A percentile compares a stretch with the other conserved stretches of the same genome.
Conservation (phyloP, 164 flowering plant genomes). For the Kingdonia uniflora region DNA sequence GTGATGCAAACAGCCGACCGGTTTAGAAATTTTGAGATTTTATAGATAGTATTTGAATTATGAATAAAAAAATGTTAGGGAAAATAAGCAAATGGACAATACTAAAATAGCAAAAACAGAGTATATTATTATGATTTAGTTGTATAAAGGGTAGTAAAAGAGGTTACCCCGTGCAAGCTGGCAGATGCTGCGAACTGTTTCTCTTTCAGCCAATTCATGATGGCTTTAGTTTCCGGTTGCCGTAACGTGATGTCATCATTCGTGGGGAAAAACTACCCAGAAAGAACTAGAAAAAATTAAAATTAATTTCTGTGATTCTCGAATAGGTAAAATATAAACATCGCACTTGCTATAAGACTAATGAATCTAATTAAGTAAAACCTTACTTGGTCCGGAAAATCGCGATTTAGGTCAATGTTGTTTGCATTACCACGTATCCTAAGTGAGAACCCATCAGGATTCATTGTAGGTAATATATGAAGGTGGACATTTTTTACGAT, state of each 20-base stretch:
- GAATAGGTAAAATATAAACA: slow-evolving; percentile 1
- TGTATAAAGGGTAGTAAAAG: not conserved
- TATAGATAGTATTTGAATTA: too few species aligned
- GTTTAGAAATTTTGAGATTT: too few species aligned
- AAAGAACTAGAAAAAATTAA: not conserved
- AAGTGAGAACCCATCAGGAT: slow-evolving; percentile 87
- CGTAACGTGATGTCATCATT: slow-evolving; percentile 49
- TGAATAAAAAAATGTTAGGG: too few species aligned
- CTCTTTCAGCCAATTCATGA: slow-evolving; percentile 73
- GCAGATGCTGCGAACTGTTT: slow-evolving; percentile 83
- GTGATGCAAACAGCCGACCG: too few species aligned
- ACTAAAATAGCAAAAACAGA: too few species aligned
- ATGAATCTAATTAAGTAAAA: too few species aligned
- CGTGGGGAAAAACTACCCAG: slow-evolving; percentile 50
- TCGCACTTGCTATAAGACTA: not conserved
- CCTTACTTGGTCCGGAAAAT: slow-evolving; percentile 93
- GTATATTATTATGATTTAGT: too few species aligned
- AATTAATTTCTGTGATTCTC: slow-evolving; percentile 1
- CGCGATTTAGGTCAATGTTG: slow-evolving; percentile 82
- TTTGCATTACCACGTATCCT: slow-evolving; percentile 82
- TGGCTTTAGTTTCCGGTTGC: slow-evolving; percentile 95
- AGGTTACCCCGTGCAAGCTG: slow-evolving; percentile 89
- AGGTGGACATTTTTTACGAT: slow-evolving; percentile 74
- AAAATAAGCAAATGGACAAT: too few species aligned
- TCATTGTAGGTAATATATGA: slow-evolving; percentile 94